A percentile compares a stretch with the other conserved stretches of the same genome.
Evolutionary conservation across 2,329 filamentous ascomycete genomes (phyloP).

Genomic region (Fusarium sp.): DNA sequence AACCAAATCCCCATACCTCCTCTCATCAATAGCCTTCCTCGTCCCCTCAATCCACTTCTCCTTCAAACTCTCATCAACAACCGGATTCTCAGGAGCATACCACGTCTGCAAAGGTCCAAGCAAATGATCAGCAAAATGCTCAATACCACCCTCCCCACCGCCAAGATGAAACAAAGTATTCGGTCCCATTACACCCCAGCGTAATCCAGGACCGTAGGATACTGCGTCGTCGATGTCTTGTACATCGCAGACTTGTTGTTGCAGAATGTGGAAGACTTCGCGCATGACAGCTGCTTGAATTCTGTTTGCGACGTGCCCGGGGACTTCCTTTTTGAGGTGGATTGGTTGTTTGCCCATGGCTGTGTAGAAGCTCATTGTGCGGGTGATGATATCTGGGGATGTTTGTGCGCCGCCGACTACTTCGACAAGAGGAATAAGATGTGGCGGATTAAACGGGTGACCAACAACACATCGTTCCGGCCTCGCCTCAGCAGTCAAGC

Average conservation of each 20-base stretch:
- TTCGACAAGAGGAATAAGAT: slow-evolving; percentile 25
- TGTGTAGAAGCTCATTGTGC: slow-evolving; percentile 8
- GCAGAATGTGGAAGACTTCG: slow-evolving; percentile 17
- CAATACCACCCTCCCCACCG: slow-evolving; percentile 25
- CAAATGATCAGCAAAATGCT: slow-evolving; percentile 27
- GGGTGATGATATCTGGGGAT: not conserved
- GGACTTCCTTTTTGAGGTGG: slow-evolving; percentile 22
- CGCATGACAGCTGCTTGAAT: slow-evolving; percentile 29
- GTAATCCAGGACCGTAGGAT: slow-evolving; percentile 17
- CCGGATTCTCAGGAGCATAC: slow-evolving; percentile 23
- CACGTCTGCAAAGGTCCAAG: slow-evolving; percentile 13
- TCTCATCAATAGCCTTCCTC: not conserved
- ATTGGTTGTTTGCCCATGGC: slow-evolving; percentile 16
- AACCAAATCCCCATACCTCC: not conserved
- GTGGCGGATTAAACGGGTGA: slow-evolving; percentile 19
- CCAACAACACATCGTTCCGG: slow-evolving; percentile 22
- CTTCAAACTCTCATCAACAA: slow-evolving; percentile 21
- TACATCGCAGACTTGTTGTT: slow-evolving; percentile 15
- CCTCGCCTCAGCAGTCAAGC: not conserved
- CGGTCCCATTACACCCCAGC: slow-evolving; percentile 27
- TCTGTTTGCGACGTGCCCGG: slow-evolving; percentile 23
- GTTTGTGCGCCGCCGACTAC: slow-evolving; percentile 21
- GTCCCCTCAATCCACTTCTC: slow-evolving; percentile 19
- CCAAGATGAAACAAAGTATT: slow-evolving; percentile 25
- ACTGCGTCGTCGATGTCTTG: slow-evolving; percentile 25